A percentile compares a stretch with the other conserved stretches of the same genome.
Evolutionary conservation across 768 basidiomycete genomes (phyloP).

Genomic region (Amanita rimosa): DNA sequence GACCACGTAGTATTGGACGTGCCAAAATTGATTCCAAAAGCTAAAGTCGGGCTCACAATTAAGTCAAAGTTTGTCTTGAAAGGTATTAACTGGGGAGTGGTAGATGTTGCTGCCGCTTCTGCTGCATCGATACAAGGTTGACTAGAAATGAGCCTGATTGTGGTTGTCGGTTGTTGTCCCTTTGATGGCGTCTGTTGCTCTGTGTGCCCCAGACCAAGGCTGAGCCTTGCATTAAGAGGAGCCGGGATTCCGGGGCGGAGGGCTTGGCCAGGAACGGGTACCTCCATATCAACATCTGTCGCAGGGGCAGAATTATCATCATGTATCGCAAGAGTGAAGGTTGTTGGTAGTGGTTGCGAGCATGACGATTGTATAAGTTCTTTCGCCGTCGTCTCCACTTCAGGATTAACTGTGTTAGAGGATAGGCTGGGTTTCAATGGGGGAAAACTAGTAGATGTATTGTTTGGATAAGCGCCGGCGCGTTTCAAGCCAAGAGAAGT

Average conservation of each 20-base stretch:
- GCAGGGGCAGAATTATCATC: slow-evolving; percentile 11
- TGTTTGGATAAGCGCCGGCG: slow-evolving; percentile 21
- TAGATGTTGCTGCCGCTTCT: slow-evolving; percentile 3
- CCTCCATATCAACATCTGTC: slow-evolving; percentile 17
- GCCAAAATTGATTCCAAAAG: slow-evolving; percentile 13
- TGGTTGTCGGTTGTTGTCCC: slow-evolving; percentile 33
- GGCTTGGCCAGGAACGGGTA: slow-evolving; percentile 50
- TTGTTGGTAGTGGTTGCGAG: neutral
- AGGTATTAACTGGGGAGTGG: slow-evolving; percentile 56
- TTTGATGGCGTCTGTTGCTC: slow-evolving; percentile 29
- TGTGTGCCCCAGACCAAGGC: slow-evolving; percentile 40
- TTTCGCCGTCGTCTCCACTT: slow-evolving; percentile 15
- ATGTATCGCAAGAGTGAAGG: slow-evolving; percentile 13
- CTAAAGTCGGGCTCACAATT: slow-evolving; percentile 36
- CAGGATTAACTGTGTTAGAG: slow-evolving; percentile 4
- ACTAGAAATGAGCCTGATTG: slow-evolving; percentile 37
- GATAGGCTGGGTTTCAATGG: slow-evolving; percentile 10
- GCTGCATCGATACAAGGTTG: neutral
- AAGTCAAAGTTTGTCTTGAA: slow-evolving; percentile 62
- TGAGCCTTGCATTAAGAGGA: slow-evolving; percentile 48
- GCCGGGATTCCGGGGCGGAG: slow-evolving; percentile 51
- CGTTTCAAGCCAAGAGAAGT: slow-evolving; percentile 66
- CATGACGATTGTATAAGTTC: slow-evolving; percentile 21
- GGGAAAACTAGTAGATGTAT: slow-evolving; percentile 3
- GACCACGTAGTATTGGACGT: slow-evolving; percentile 20